phyloP scores from a whole-genome alignment of 163 green algal species.

The Chloromonas sp. region DNA sequence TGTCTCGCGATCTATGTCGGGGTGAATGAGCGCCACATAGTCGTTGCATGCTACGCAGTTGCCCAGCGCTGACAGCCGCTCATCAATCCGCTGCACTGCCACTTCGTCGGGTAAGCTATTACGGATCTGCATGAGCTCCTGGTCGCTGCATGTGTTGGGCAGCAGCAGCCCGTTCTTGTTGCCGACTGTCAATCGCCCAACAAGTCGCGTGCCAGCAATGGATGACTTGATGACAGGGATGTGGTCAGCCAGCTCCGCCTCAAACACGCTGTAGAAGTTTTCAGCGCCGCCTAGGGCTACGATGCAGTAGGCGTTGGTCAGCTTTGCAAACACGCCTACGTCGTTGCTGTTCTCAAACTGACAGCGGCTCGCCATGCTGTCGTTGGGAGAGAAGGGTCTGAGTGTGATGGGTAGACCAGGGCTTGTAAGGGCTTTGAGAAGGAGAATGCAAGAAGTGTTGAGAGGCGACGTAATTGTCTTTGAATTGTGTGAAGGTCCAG shows the following conservation, averaged over 20 bases:
- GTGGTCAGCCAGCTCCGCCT: constrained; percentile 92
- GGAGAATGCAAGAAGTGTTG: no score
- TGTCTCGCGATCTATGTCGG: constrained; percentile 94
- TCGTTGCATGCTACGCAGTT: constrained; percentile 99
- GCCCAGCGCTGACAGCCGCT: constrained; percentile 94
- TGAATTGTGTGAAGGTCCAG: no score
- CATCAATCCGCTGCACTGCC: constrained; percentile 94
- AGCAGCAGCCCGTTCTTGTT: constrained; percentile 98
- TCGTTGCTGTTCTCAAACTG: constrained; percentile 96
- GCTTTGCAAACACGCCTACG: constrained; percentile 91
- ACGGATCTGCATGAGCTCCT: constrained; percentile 94
- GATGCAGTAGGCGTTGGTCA: constrained; percentile 96
- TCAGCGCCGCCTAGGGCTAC: constrained; percentile 85
- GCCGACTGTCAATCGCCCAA: constrained; percentile 89
- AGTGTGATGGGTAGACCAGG: no score
- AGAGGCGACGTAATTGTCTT: no score
- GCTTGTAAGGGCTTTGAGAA: no score
- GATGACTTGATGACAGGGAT: constrained; percentile 95
- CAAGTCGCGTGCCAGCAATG: constrained; percentile 88
- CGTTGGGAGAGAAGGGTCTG: no score
- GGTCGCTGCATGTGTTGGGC: constrained; percentile 92
- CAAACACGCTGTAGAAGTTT: constrained; percentile 99
- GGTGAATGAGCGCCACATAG: constrained; percentile 97
- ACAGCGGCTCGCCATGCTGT: constrained; percentile 25
- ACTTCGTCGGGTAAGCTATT: constrained; percentile 96